These are phyloP conservation scores for Nemania sp. DNA, from an alignment of 2,329 filamentous ascomycete genomes.

Conservation along the genomic window DNA sequence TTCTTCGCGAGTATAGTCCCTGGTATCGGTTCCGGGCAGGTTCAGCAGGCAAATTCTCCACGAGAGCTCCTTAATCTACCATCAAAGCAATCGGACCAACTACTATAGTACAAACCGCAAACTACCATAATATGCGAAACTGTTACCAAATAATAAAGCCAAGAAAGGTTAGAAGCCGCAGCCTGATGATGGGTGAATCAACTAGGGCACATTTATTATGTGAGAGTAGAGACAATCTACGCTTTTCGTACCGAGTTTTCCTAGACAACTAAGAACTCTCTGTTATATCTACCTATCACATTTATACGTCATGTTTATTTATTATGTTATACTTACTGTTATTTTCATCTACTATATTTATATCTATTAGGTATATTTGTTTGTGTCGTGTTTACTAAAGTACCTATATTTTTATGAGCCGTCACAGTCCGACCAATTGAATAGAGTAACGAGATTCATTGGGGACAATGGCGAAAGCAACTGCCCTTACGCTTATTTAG, in stretches of 20 bases:
- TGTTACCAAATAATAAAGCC: not conserved
- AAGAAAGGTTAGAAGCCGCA: not conserved
- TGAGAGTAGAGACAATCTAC: not conserved
- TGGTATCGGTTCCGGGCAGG: too few species aligned
- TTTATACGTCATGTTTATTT: too few species aligned
- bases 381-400: too few species aligned
- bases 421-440: too few species aligned
- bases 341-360: too few species aligned
- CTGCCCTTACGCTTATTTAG: too few species aligned
- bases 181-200: slow-evolving; percentile 4
- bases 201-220: slow-evolving; percentile 12
- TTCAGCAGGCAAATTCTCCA: not conserved
- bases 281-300: not conserved
- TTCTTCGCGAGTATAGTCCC: too few species aligned
- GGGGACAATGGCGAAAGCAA: not conserved
- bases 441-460: not conserved
- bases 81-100: not conserved
- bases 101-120: not conserved
- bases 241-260: not conserved
- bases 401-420: too few species aligned
- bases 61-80: not conserved
- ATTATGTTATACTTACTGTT: too few species aligned
- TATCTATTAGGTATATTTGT: too few species aligned
- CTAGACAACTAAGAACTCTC: not conserved
- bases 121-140: slow-evolving; percentile 3